Conservation (phyloP, 768 basidiomycete species). For the Chalciporus sphaerocephalus region DNA sequence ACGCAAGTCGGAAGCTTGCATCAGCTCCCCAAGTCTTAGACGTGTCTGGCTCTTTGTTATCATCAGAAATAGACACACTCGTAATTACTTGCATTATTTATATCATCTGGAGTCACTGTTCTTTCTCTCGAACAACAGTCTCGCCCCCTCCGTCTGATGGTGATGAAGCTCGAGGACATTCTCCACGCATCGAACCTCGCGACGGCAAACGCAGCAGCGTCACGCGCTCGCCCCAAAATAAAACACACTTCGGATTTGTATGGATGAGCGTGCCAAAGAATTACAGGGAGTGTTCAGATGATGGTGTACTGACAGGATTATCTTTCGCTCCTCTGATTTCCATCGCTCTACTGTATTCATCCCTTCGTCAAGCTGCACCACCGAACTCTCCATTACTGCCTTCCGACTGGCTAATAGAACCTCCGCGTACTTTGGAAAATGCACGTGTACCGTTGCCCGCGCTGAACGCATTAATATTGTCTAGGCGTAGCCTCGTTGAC, state of each 20-base stretch:
- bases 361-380: slow-evolving; percentile 36
- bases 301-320: slow-evolving; percentile 80
- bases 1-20: slow-evolving; percentile 43
- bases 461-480: slow-evolving; percentile 53
- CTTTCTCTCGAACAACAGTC: slow-evolving; percentile 31
- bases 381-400: slow-evolving; percentile 40
- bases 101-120: slow-evolving; percentile 56
- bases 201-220: slow-evolving; percentile 40
- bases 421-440: slow-evolving; percentile 52
- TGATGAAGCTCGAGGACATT: slow-evolving; percentile 25
- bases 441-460: slow-evolving; percentile 40
- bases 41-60: slow-evolving; percentile 40
- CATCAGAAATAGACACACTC: slow-evolving; percentile 56
- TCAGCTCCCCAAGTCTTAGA: slow-evolving; percentile 9
- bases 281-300: slow-evolving; percentile 80
- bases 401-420: slow-evolving; percentile 73
- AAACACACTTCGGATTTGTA: slow-evolving; percentile 61
- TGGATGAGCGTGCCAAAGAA: slow-evolving; percentile 93
- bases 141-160: slow-evolving; percentile 13
- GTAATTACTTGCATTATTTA: slow-evolving; percentile 54
- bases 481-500: slow-evolving; percentile 74
- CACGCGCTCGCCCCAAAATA: slow-evolving; percentile 30
- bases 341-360: slow-evolving; percentile 58
- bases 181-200: slow-evolving; percentile 46
- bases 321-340: slow-evolving; percentile 82